These are phyloP conservation scores for Metrosideros polymorpha DNA, from an alignment of 441 rosid species.

Conservation along the genomic window DNA sequence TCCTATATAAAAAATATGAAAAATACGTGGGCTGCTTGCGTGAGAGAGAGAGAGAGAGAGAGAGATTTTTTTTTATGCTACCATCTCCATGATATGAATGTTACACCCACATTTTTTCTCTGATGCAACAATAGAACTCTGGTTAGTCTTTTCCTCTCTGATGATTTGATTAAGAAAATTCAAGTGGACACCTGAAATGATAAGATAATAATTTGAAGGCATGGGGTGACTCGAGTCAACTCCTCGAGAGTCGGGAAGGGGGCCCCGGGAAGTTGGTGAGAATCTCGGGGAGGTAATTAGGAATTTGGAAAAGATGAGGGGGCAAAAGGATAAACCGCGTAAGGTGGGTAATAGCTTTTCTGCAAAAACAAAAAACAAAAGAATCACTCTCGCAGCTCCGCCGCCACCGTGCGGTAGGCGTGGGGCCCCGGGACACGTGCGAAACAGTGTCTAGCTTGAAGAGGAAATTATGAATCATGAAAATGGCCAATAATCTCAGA, in stretches of 20 bases:
- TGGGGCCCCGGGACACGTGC: neutral
- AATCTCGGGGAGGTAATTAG: neutral
- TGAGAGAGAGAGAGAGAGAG: neutral
- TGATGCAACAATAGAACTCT: neutral
- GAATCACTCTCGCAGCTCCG: neutral
- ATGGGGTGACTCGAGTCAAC: neutral
- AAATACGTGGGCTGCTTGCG: neutral
- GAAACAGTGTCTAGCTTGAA: neutral
- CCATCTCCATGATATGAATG: neutral
- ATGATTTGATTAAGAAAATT: neutral
- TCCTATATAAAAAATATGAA: neutral
- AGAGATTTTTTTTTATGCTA: neutral
- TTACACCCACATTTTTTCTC: neutral
- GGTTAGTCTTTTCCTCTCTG: neutral
- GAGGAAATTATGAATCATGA: neutral
- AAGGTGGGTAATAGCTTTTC: neutral
- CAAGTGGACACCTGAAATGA: neutral
- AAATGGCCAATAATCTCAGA: neutral
- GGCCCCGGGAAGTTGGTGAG: neutral
- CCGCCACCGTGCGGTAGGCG: neutral
- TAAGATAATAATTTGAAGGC: neutral
- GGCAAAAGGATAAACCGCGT: neutral
- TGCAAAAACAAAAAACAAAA: accelerated
- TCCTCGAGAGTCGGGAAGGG: neutral
- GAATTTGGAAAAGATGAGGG: neutral